Evolutionary conservation across 768 basidiomycete species (phyloP).

Genomic region (Suillus variegatus): DNA sequence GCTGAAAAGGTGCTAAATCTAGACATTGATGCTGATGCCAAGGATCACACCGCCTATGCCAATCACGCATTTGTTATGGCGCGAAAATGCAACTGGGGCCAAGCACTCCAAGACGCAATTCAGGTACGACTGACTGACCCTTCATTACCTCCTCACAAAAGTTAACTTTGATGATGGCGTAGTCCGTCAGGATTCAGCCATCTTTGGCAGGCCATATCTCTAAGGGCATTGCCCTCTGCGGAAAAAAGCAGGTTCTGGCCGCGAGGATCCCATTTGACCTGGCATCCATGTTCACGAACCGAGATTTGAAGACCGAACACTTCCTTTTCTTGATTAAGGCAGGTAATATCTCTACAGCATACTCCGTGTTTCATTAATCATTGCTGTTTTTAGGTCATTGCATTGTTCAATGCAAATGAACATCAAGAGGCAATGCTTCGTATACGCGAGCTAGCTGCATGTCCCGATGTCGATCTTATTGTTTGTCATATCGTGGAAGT

Average conservation of each 20-base stretch:
- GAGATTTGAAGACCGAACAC: no score
- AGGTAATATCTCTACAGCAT: neutral
- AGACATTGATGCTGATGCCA: neutral
- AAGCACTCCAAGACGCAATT: neutral
- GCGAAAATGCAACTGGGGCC: neutral
- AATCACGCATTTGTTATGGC: neutral
- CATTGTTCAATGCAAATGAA: neutral
- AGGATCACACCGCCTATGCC: neutral
- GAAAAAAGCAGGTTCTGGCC: no score
- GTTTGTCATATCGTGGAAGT: neutral
- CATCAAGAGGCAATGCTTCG: neutral
- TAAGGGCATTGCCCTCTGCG: no score
- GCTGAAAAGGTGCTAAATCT: neutral
- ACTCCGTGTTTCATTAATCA: neutral
- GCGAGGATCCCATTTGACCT: no score
- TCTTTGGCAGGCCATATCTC: no score
- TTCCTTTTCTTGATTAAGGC: neutral
- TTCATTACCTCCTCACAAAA: no score
- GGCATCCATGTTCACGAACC: no score
- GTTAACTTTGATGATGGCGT: no score
- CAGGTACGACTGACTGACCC: no score
- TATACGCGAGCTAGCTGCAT: neutral
- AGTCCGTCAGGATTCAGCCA: no score
- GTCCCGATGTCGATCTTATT: neutral
- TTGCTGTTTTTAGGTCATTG: neutral